Evolutionary conservation across 768 basidiomycete genomes (phyloP).

Genomic region (Lyophyllum decastes): DNA sequence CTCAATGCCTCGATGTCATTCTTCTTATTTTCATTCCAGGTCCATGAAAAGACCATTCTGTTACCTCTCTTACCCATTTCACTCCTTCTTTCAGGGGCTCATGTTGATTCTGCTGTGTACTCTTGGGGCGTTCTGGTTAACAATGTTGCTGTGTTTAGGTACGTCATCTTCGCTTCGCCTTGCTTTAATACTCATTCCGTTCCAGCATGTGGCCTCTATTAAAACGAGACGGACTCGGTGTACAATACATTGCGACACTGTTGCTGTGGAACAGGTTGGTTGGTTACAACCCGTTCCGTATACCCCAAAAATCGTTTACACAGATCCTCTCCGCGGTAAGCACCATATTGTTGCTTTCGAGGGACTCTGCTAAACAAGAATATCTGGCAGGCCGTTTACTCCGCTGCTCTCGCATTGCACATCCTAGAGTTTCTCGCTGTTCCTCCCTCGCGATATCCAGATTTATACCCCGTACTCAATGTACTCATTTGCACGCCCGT

Average conservation of each 20-base stretch:
- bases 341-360: slow-evolving; percentile 9
- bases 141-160: slow-evolving; percentile 91
- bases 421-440: slow-evolving; percentile 57
- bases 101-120: slow-evolving; percentile 58
- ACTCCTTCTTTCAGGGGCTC: slow-evolving; percentile 63
- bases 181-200: background rate
- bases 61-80: slow-evolving; percentile 85
- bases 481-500: slow-evolving; percentile 79
- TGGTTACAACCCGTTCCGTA: slow-evolving; percentile 69
- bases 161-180: slow-evolving; percentile 16
- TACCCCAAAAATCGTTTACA: slow-evolving; percentile 48
- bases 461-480: slow-evolving; percentile 84
- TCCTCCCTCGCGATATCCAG: slow-evolving; percentile 80
- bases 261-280: slow-evolving; percentile 82
- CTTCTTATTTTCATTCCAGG: slow-evolving; percentile 96
- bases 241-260: slow-evolving; percentile 71
- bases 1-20: slow-evolving; percentile 86
- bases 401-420: slow-evolving; percentile 57
- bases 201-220: slow-evolving; percentile 91
- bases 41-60: slow-evolving; percentile 92
- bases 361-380: slow-evolving; percentile 1
- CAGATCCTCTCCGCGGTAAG: slow-evolving; percentile 55
- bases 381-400: slow-evolving; percentile 52
- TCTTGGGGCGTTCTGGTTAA: slow-evolving; percentile 75
- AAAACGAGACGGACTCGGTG: slow-evolving; percentile 71